Percentiles rank a stretch among this genome's conserved stretches.
Conservation (phyloP, 2,329 filamentous ascomycete species). For the Aspergillus sojae region DNA sequence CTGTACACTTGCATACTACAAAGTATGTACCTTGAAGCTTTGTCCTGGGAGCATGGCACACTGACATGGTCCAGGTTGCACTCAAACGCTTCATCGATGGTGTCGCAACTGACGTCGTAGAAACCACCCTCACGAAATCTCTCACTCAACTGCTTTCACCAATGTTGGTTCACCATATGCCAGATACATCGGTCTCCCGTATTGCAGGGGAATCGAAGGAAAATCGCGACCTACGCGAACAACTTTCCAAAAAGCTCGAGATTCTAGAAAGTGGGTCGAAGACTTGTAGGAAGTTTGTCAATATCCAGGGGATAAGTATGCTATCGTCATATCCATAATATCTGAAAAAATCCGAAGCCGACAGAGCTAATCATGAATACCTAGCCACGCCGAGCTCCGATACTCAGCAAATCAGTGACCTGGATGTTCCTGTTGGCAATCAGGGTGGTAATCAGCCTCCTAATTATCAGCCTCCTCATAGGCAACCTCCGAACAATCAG, state of each 20-base stretch:
- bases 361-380: neutral
- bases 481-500: too few species aligned
- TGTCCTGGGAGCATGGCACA: neutral
- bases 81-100: constrained; percentile 46
- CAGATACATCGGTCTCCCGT: constrained; percentile 17
- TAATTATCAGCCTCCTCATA: too few species aligned
- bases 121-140: constrained; percentile 34
- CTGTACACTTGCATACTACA: constrained; percentile 50
- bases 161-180: constrained; percentile 21
- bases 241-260: constrained; percentile 31
- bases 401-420: too few species aligned
- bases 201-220: constrained; percentile 30
- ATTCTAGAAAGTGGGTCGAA: constrained; percentile 46
- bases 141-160: constrained; percentile 34
- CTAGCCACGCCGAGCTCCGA: neutral
- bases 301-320: neutral
- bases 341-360: neutral
- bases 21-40: constrained; percentile 32
- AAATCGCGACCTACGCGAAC: constrained; percentile 11
- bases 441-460: too few species aligned
- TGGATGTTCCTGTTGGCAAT: too few species aligned
- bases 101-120: constrained; percentile 42
- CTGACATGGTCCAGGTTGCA: constrained; percentile 36
- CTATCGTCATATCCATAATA: accelerated
- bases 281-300: constrained; percentile 45